Base-by-base conservation (phyloP, 1,139 yeast species). In the Casaregolazyma suthepensis region DNA sequence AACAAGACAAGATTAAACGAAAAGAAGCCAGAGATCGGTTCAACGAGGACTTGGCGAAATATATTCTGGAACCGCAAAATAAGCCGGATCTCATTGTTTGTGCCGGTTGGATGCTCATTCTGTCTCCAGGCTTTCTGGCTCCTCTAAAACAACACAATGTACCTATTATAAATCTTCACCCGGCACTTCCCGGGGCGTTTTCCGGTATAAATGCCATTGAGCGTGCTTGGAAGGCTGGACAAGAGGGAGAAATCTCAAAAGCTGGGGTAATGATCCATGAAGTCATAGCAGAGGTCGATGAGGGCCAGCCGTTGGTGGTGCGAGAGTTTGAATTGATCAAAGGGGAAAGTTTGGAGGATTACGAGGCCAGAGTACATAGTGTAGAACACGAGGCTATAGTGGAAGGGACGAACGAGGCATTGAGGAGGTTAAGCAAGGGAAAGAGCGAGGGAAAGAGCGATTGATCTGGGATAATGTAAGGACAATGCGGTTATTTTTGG, bases 191-290 rank as follows among this genome's bases (percentile, higher is more conserved):
- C 1, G 96, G 96, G 22, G 91, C 91, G 2, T 93, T 93, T 74
- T 97, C 93, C 57, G 99, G 99, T 2, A 91, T 96, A 10, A 91
- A 88, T 71, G 98, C 99, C 20, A 93, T 93, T 58, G 96, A 93
- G 64, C 77, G 98, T 63, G 96, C 97, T 0, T 91, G 95, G 93
- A 77, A 88, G 64, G 96, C 95, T 10, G 97, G 97, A 45, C 96
- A 89, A 66, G 80, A 78, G 48, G 96, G 95, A 9, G 79, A 79
- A 57, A 79, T 87, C 55, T 66, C 78, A 13, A 80, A 80, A 63
- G 96, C 95, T n/a, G 99, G 99, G 0, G 87, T 94, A 53, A 93
- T 93, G 99, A 87, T 94, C 51, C 99, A 93, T 72, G 82, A 86
- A 66, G 98, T 93, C 23, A 91, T 93, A 61, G 87, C 91, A 51